Evolutionary conservation across 2,329 filamentous ascomycete species (phyloP), one percentile per base, ranked within the genome.

Genomic region (Tympanopsis confertula): DNA sequence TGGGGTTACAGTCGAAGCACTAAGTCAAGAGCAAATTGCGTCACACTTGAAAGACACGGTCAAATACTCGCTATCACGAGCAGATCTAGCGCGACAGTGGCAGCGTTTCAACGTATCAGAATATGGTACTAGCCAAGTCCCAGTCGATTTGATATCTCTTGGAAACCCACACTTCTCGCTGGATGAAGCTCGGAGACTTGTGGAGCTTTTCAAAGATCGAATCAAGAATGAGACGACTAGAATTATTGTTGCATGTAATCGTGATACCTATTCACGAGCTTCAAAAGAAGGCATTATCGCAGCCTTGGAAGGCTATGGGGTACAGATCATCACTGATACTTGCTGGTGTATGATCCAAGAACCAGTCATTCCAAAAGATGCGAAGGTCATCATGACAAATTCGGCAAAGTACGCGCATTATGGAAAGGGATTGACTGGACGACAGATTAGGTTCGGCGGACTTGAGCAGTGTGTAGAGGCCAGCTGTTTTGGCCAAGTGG

Each of bases 361-460:
- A 33, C 61, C 63, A 0, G 45, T 61, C 0, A 57, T 66, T 5
- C 52, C 50, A 3, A 24, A 5, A 0, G 7, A 36, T 2, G 42
- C 47, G 0, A 45, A 46, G 3, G 51, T 45, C 1, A 57, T 68
- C 39, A 57, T 62, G 62, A 66, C 57, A 0, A 66, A 66, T 37
- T 68, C 63, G 1, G 61, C 49, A 0, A 67, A 67, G 43, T 65
- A 66, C 44, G 63, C 62, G 0, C 61, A 67, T 46, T 67, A 66
- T 22, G 57, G 55, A 1, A 50, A 50, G 1, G 49, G 49, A 1
- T 36, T 53, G 4, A 44, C 44, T 1, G 41, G 47, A 5, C 46
- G 39, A 28, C 37, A 30, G 0, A 51, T 51, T 24, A 41, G 44
- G 5, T 56, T 55, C 39, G 48, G 44, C 1, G 47, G 48, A 13